Base-by-base conservation (phyloP, 176 grass and related monocot species). In the Pontederia paniculata region DNA sequence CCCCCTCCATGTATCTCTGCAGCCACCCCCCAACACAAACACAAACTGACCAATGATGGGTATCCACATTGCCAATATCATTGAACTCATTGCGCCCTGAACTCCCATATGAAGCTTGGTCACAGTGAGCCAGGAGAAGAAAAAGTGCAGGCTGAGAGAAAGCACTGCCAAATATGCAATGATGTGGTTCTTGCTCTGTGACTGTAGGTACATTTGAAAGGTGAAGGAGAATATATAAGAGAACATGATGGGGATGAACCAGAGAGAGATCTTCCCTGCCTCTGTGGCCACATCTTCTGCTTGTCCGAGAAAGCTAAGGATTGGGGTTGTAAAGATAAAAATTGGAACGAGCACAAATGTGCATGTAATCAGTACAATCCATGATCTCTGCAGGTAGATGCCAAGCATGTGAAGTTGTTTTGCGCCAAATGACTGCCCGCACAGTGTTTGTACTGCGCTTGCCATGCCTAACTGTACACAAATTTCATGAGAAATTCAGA, bases 381-480 rank as follows among this genome's bases (percentile, higher is more conserved):
- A 75, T 22, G 78, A 81, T 5, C 65, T 42, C 68, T 81, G 78
- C 21, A 81, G 57, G 58, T 75, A 70, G 10, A 81, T 48, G 4
- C 78, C 78, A 9, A 81, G 58, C 71, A 70, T 74, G 13, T 53
- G 58, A 31, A 70, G 58, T 43, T 56, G 52, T 44, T 70, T 75
- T 48, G 71, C 78, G 9, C 78, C 78, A 12, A 55, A 81, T 18
- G 78, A 71, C 64, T 81, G 78, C 52, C 78, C 71, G 44, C 78
- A 81, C 0, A 81, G 51, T 3, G 78, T 81, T 23, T 81, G 71
- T 1, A 75, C 42, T 9, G 78, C 78, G 19, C 78, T 81, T 42
- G 71, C 78, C 78, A 81, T 65, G 2, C 62, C 62, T 1, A 65
- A 23, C 62, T 65, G 62, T 47, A 51, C 2, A 31, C n/a, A 4